A percentile compares a stretch with the other conserved stretches of the same genome.
These are phyloP conservation scores for Lentinula sp. DNA, from an alignment of 768 basidiomycete genomes.

Conservation along the genomic window DNA sequence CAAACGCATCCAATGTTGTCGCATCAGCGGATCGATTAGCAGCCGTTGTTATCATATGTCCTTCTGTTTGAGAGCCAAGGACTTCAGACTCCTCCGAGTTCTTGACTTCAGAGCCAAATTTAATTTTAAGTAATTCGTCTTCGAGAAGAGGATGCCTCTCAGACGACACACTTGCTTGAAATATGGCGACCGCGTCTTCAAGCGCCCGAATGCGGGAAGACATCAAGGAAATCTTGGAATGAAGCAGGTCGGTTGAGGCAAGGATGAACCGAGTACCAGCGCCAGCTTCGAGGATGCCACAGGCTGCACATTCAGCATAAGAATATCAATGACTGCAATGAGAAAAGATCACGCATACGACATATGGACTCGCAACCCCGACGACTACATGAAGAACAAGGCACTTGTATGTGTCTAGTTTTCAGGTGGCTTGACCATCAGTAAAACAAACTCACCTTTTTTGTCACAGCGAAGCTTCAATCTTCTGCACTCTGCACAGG, in stretches of 20 bases:
- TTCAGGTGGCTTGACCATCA: background rate
- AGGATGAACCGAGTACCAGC: conserved; percentile 45
- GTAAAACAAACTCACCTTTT: background rate
- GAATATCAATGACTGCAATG: background rate
- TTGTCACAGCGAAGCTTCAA: conserved; percentile 49
- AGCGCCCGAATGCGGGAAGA: conserved; percentile 62
- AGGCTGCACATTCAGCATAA: conserved; percentile 16
- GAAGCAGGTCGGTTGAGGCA: conserved; percentile 60
- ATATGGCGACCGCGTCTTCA: conserved; percentile 59
- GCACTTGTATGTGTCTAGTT: conserved; percentile 23
- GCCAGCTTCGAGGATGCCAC: conserved; percentile 27
- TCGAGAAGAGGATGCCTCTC: conserved; percentile 55
- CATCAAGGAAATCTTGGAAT: conserved; percentile 62
- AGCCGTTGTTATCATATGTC: conserved; percentile 13
- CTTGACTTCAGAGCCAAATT: conserved; percentile 50
- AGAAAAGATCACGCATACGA: conserved; percentile 13
- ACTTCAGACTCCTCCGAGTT: conserved; percentile 14
- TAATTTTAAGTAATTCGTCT: conserved; percentile 48
- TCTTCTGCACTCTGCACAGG: conserved; percentile 48
- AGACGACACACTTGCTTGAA: conserved; percentile 50
- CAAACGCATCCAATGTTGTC: conserved; percentile 46
- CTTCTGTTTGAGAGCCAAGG: conserved; percentile 16
- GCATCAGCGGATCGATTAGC: background rate
- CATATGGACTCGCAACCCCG: conserved; percentile 62
- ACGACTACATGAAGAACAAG: conserved; percentile 44